Evolutionary conservation across 148 eudicot species (phyloP).

Genomic region (Vaccinium macrocarpon): DNA sequence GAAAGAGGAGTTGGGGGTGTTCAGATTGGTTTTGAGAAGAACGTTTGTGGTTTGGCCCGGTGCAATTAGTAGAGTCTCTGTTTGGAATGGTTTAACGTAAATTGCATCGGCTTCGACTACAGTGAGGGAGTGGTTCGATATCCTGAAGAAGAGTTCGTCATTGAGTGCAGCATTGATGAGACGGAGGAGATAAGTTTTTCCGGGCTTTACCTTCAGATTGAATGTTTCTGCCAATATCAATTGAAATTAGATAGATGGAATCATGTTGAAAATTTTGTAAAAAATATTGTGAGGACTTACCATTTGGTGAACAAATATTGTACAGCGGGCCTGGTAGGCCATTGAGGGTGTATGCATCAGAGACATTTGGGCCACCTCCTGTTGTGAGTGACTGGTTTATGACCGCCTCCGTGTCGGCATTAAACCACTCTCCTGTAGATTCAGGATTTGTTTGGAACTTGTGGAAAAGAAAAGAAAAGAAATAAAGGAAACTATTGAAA

Average conservation of each 20-base stretch:
- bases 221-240: conserved; percentile 34
- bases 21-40: conserved; percentile 47
- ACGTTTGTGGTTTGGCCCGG: conserved; percentile 79
- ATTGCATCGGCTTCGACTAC: conserved; percentile 65
- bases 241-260: not conserved
- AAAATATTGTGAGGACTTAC: conserved; percentile 17
- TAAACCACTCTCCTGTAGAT: conserved; percentile 67
- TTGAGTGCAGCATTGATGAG: conserved; percentile 77
- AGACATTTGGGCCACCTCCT: conserved; percentile 57
- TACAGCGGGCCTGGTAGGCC: conserved; percentile 61
- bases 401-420: conserved; percentile 52
- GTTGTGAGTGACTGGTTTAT: conserved; percentile 53
- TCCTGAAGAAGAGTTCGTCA: conserved; percentile 68
- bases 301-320: conserved; percentile 51
- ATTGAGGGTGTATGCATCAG: conserved; percentile 62
- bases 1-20: conserved; percentile 35
- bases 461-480: too few species aligned
- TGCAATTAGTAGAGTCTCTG: conserved; percentile 40
- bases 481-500: too few species aligned
- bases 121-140: conserved; percentile 59
- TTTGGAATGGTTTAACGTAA: conserved; percentile 59
- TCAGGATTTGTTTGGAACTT: not conserved
- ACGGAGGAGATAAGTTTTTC: conserved; percentile 61
- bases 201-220: conserved; percentile 60
- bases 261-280: not conserved